Conservation (phyloP, 1,284 basidiomycete genomes). For the Vanrija humicola region DNA sequence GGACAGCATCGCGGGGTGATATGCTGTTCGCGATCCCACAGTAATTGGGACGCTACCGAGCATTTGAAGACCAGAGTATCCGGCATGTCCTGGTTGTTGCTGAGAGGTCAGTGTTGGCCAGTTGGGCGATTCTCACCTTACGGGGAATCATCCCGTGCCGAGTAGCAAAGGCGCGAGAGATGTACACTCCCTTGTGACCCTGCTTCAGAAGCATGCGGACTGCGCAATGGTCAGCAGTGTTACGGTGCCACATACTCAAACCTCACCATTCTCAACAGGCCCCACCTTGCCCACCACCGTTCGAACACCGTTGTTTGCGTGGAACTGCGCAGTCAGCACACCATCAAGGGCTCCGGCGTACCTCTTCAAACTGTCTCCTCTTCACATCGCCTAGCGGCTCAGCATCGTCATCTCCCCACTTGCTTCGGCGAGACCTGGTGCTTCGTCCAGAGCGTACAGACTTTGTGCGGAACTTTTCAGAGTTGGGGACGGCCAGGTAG, state of each 20-base stretch:
- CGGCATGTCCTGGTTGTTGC: conserved; percentile 38
- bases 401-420: conserved; percentile 43
- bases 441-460: conserved; percentile 17
- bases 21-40: conserved; percentile 53
- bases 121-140: conserved; percentile 20
- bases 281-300: conserved; percentile 90
- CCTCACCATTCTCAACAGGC: conserved; percentile 74
- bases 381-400: conserved; percentile 41
- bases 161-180: conserved; percentile 87
- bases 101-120: conserved; percentile 11
- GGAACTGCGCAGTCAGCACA: conserved; percentile 55
- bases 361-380: conserved; percentile 37
- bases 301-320: conserved; percentile 84
- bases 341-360: conserved; percentile 13
- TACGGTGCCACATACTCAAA: conserved; percentile 2
- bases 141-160: conserved; percentile 83
- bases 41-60: conserved; percentile 70
- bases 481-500: conserved; percentile 10
- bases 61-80: conserved; percentile 49
- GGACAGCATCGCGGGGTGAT: conserved; percentile 60
- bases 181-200: conserved; percentile 93
- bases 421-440: conserved; percentile 31
- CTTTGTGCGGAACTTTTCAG: conserved; percentile 1
- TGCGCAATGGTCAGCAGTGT: conserved; percentile 37
- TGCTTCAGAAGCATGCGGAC: conserved; percentile 89